Evolutionary conservation across 345 rosid species (phyloP).

Genomic region (Balakata baccata): DNA sequence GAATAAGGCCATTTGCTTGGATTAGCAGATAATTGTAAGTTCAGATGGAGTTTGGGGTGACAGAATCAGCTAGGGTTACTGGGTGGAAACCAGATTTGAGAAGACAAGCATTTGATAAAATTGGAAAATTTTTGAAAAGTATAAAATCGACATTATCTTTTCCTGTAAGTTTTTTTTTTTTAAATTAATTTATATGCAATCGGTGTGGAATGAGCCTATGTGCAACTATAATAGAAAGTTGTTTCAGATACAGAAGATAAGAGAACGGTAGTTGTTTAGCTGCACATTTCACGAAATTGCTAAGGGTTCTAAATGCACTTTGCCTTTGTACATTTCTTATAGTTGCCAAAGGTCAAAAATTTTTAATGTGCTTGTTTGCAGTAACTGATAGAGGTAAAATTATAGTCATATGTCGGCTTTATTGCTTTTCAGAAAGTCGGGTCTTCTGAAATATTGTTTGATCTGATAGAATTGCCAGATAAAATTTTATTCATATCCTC

Average conservation of each 20-base stretch:
- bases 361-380: not conserved
- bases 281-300: not conserved
- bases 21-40: too few species aligned
- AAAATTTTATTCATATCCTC: not conserved
- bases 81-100: too few species aligned
- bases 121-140: too few species aligned
- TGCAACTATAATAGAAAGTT: not conserved
- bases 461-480: not conserved
- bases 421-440: not conserved
- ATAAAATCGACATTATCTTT: not conserved
- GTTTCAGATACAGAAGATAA: not conserved
- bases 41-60: too few species aligned
- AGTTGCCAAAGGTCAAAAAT: not conserved
- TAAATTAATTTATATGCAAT: not conserved
- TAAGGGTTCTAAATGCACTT: not conserved
- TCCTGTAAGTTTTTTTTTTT: not conserved
- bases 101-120: too few species aligned
- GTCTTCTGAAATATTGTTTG: not conserved
- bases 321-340: not conserved
- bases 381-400: not conserved
- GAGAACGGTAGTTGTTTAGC: not conserved
- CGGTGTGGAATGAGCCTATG: not conserved
- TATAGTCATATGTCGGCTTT: not conserved
- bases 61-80: too few species aligned
- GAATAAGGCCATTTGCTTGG: too few species aligned